Evolutionary conservation across 2,329 filamentous ascomycete genomes (phyloP).

Genomic region (Colletotrichum endophyticum): DNA sequence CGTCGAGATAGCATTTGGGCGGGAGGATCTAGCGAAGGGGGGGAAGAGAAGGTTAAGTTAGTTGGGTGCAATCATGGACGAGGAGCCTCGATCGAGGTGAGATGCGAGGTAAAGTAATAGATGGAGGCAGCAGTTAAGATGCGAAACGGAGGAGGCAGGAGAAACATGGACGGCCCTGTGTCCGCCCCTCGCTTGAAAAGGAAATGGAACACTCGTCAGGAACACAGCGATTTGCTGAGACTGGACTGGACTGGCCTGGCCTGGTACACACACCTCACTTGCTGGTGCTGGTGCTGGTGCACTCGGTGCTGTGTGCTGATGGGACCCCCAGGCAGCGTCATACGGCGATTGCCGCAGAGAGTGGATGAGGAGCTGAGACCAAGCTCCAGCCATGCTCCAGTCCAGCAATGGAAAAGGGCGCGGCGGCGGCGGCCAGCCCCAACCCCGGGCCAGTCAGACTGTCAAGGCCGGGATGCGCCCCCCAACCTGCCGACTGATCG

Average conservation of each 20-base stretch:
- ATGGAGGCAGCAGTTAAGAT: background rate
- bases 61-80: background rate
- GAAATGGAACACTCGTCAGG: background rate
- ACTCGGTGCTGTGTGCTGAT: background rate
- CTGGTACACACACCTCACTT: background rate
- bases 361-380: constrained; percentile 19
- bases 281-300: background rate
- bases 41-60: constrained; percentile 11
- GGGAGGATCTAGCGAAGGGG: constrained; percentile 21
- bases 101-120: background rate
- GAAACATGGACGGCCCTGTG: constrained; percentile 4
- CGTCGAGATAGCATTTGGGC: constrained; percentile 54
- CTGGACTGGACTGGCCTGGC: background rate
- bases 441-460: background rate
- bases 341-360: constrained; percentile 18
- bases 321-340: constrained; percentile 11
- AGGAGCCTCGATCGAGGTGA: background rate
- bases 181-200: background rate
- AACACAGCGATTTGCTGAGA: background rate
- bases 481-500: background rate
- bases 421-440: background rate
- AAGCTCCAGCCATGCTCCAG: background rate
- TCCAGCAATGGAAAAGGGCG: background rate
- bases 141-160: constrained; percentile 20
- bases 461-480: background rate